Conservation (phyloP, 345 rosid species). For the Euphorbia lathyris region DNA sequence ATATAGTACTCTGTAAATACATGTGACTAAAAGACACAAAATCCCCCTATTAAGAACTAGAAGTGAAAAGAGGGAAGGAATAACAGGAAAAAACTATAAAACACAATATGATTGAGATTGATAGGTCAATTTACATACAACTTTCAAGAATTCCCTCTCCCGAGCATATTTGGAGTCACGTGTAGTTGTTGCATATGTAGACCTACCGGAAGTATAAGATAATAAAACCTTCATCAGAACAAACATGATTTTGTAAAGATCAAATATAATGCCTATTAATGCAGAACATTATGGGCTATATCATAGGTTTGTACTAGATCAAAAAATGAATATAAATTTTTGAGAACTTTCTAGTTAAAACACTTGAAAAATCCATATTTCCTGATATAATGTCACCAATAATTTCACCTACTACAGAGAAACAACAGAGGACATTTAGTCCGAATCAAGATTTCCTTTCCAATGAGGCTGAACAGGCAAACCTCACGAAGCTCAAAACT, state of each 20-base stretch:
- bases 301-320: neutral
- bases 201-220: conserved; percentile 37
- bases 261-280: neutral
- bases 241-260: neutral
- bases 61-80: neutral
- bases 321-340: neutral
- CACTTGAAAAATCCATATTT: neutral
- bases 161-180: conserved; percentile 89
- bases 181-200: conserved; percentile 88
- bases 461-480: neutral
- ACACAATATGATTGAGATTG: conserved; percentile 3
- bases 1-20: neutral
- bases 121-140: conserved; percentile 50
- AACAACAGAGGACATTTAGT: neutral
- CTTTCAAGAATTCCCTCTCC: conserved; percentile 91
- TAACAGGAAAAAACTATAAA: neutral
- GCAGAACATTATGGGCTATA: neutral
- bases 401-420: neutral
- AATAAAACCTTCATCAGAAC: neutral
- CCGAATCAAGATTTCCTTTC: neutral
- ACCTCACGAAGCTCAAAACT: neutral
- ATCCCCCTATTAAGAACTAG: neutral
- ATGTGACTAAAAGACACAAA: neutral
- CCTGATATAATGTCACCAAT: too few species aligned
- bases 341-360: neutral